Evolutionary conservation across 1,284 basidiomycete genomes (phyloP), one percentile per base, ranked within the genome.

Genomic region (Ganoderma lingzhi): DNA sequence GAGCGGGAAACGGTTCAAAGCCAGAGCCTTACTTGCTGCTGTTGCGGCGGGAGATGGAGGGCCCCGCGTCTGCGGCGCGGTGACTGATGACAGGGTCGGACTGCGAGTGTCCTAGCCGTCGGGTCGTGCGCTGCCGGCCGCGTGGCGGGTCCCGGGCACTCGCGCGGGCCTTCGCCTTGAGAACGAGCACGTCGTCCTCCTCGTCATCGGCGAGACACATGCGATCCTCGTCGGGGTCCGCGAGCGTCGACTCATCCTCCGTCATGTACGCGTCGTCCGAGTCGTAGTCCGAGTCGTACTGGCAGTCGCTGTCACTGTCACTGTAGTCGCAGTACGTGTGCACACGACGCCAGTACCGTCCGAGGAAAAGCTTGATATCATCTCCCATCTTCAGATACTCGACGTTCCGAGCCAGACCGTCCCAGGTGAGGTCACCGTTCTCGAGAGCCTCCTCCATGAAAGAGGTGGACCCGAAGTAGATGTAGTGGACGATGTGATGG

Each of bases 331-430:
- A 79, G 60, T 51, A 84, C 80, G 67, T 84, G 80, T 74, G 69
- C 56, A 87, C 75, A 86, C 88, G 89, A 23, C 82, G 80, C 64
- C 84, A 82, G 75, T 91, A 92, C 66, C 82, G 82, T 1, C 88
- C 87, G 66, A 93, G 82, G 77, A 91, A 93, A 23, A 88, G 78
- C 74, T 90, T 92, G 77, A 93, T 87, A 63, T 93, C 90, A 12
- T 86, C 79, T 56, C 86, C 82, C 74, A 94, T 85, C 32, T 89
- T 90, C 64, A 94, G 88, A 75, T 93, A 94, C 77, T 94, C 93
- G 76, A 90, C 92, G 77, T 94, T 94, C 65, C 90, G 87, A n/a
- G 90, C 92, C 70, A 94, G 84, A 55, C 91, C 92, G 70, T 93
- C 90, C 93, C 92, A 94, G 58, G 87, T 86, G 63, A 93, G 83